phyloP scores from a whole-genome alignment of 1,284 basidiomycete genomes.

The Xerocomus nothofagi region DNA sequence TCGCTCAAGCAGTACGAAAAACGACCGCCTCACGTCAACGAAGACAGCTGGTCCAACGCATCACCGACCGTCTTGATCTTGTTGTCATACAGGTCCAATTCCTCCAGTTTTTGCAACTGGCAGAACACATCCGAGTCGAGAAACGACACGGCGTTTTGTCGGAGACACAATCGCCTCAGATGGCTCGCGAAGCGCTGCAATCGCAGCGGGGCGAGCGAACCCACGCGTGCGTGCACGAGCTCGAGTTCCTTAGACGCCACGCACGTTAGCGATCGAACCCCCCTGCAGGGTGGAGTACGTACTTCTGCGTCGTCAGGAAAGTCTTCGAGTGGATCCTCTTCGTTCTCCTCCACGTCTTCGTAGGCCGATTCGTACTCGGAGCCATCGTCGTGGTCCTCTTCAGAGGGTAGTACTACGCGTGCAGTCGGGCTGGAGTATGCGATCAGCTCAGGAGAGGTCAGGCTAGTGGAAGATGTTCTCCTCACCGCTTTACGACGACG shows the following conservation, averaged over 20 bases:
- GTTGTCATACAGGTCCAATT: conserved; percentile 96
- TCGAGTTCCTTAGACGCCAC: conserved; percentile 74
- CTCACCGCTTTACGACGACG: conserved; percentile 31
- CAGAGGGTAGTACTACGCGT: conserved; percentile 46
- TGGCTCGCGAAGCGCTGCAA: conserved; percentile 70
- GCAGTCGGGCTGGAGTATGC: conserved; percentile 32
- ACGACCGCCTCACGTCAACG: conserved; percentile 53
- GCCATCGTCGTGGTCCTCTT: conserved; percentile 28
- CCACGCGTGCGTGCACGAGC: conserved; percentile 82
- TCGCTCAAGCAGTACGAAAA: not conserved
- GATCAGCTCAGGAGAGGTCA: conserved; percentile 3
- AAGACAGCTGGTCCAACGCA: conserved; percentile 66
- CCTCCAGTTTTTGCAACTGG: conserved; percentile 72
- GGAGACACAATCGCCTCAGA: conserved; percentile 79
- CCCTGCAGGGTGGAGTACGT: conserved; percentile 17
- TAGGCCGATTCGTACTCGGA: conserved; percentile 44
- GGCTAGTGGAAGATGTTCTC: not conserved
- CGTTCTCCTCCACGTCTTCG: conserved; percentile 47
- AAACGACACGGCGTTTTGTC: conserved; percentile 83
- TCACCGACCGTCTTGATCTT: conserved; percentile 74
- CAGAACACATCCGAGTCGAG: conserved; percentile 70
- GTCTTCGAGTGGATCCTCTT: conserved; percentile 52
- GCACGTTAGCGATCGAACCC: not conserved
- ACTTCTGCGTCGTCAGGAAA: conserved; percentile 73
- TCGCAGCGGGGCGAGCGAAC: conserved; percentile 60